phyloP scores from a whole-genome alignment of 441 rosid genomes.

The Francoa sonchifolia region DNA sequence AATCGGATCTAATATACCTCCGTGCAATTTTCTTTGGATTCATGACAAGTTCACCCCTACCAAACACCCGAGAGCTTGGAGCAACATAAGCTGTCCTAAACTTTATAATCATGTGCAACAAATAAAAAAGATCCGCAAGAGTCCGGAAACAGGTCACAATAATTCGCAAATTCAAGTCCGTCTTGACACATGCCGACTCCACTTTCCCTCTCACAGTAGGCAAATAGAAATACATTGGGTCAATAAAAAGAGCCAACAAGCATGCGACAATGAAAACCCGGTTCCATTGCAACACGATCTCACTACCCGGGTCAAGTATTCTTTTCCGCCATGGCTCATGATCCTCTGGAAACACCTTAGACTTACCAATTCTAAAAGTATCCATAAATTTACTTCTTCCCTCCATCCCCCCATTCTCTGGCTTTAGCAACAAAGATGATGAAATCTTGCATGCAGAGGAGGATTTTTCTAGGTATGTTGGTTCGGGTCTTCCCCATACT shows the following conservation, averaged over 20 bases:
- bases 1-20: slow-evolving; percentile 67
- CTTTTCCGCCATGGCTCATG: slow-evolving; percentile 46
- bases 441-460: slow-evolving; percentile 32
- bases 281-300: slow-evolving; percentile 71
- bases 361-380: slow-evolving; percentile 25
- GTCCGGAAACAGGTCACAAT: slow-evolving; percentile 67
- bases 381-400: slow-evolving; percentile 33
- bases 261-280: slow-evolving; percentile 66
- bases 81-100: slow-evolving; percentile 86
- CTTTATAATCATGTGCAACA: slow-evolving; percentile 68
- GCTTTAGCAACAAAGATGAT: slow-evolving; percentile 34
- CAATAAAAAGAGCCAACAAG: slow-evolving; percentile 79
- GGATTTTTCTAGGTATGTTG: slow-evolving; percentile 32
- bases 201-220: slow-evolving; percentile 41
- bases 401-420: slow-evolving; percentile 36
- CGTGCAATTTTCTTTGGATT: slow-evolving; percentile 64
- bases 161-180: slow-evolving; percentile 44
- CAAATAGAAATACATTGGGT: slow-evolving; percentile 72
- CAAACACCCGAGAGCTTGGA: slow-evolving; percentile 76
- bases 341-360: slow-evolving; percentile 30
- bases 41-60: slow-evolving; percentile 94
- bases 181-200: slow-evolving; percentile 36
- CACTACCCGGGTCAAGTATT: slow-evolving; percentile 81
- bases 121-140: slow-evolving; percentile 73
- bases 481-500: slow-evolving; percentile 35